These are phyloP conservation scores for Viola odorata DNA, from an alignment of 345 rosid genomes.

Conservation along the genomic window DNA sequence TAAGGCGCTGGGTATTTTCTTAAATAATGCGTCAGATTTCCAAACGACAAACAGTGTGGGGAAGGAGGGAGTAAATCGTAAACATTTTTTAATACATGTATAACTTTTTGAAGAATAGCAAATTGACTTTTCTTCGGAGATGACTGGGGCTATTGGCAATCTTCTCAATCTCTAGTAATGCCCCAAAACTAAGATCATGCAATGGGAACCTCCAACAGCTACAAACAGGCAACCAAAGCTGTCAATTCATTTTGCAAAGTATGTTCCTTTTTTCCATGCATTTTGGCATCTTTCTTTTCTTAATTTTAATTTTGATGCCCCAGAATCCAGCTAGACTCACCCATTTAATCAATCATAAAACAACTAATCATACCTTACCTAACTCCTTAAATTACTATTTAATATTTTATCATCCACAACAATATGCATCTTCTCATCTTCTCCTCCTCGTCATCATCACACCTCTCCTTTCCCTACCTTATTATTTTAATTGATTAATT, in stretches of 20 bases:
- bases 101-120: too few species aligned
- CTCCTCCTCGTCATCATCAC: too few species aligned
- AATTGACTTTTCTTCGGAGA: too few species aligned
- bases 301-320: background rate
- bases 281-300: constrained; percentile 18
- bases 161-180: too few species aligned
- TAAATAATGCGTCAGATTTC: too few species aligned
- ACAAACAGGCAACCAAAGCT: constrained; percentile 2
- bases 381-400: constrained; percentile 8
- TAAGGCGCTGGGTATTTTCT: too few species aligned
- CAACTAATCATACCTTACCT: constrained; percentile 14
- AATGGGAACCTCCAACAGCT: constrained; percentile 3
- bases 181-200: constrained; percentile 1
- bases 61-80: too few species aligned
- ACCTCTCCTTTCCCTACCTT: too few species aligned
- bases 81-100: too few species aligned
- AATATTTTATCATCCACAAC: background rate
- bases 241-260: constrained; percentile 4
- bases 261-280: background rate
- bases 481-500: too few species aligned
- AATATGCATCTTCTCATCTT: background rate
- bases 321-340: constrained; percentile 26
- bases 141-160: too few species aligned
- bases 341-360: background rate
- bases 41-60: too few species aligned